Conservation (phyloP, 2,329 filamentous ascomycete species). For the Thermoascus crustaceus region DNA sequence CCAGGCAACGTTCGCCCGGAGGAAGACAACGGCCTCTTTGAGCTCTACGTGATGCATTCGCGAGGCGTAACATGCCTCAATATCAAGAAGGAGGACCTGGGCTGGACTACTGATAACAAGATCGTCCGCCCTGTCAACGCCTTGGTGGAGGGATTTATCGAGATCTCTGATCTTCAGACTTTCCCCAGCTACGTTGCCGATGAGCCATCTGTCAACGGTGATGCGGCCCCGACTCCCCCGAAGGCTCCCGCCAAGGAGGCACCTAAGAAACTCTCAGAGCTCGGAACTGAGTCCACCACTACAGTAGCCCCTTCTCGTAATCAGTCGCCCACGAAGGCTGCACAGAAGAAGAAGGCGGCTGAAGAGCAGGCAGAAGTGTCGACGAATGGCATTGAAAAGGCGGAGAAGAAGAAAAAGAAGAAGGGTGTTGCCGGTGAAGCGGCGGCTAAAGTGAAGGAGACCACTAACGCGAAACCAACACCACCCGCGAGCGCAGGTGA, state of each 20-base stretch:
- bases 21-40: constrained; percentile 72
- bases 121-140: constrained; percentile 72
- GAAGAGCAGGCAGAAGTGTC: constrained; percentile 26
- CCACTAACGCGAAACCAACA: constrained; percentile 11
- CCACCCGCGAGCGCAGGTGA: constrained; percentile 9
- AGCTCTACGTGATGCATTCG: constrained; percentile 95
- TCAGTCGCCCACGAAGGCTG: constrained; percentile 33
- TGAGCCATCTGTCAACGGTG: constrained; percentile 40
- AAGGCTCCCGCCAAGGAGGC: constrained; percentile 34
- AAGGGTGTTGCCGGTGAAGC: constrained; percentile 39
- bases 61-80: constrained; percentile 87
- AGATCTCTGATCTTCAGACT: constrained; percentile 59
- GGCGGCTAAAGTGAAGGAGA: constrained; percentile 39
- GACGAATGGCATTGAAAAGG: constrained; percentile 43
- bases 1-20: constrained; percentile 43
- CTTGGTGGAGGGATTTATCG: constrained; percentile 63
- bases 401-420: constrained; percentile 66
- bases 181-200: constrained; percentile 35
- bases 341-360: constrained; percentile 33
- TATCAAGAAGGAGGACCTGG: constrained; percentile 80
- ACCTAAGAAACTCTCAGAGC: constrained; percentile 31
- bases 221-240: constrained; percentile 25
- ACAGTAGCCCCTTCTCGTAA: constrained; percentile 20
- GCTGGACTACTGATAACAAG: constrained; percentile 87
- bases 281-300: constrained; percentile 16